Evolutionary conservation across 495 filamentous ascomycete species (phyloP).

Genomic region (Thermochaetoides thermophila): DNA sequence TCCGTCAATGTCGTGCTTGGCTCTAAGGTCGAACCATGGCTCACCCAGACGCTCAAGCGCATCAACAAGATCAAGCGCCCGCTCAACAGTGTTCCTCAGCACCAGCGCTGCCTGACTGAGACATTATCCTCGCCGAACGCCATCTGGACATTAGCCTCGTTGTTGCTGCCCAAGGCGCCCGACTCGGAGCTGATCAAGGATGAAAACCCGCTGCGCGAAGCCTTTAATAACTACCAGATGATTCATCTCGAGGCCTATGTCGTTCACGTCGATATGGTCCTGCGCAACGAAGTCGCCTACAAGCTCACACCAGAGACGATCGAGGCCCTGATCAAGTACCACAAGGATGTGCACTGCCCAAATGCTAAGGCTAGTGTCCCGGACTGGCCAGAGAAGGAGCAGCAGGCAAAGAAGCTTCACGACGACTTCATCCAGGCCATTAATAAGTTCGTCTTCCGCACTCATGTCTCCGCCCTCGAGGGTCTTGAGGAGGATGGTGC

Average conservation of each 20-base stretch:
- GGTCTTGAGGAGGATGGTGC: conserved; percentile 94
- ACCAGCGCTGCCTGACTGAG: conserved; percentile 92
- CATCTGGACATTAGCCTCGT: conserved; percentile 88
- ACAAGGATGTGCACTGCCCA: conserved; percentile 91
- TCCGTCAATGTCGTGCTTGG: conserved; percentile 92
- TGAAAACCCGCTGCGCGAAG: conserved; percentile 76
- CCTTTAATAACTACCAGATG: conserved; percentile 85
- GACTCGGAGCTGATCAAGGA: conserved; percentile 78
- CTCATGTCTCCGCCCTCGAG: conserved; percentile 78
- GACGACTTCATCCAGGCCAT: conserved; percentile 94
- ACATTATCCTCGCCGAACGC: conserved; percentile 81
- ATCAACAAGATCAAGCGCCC: conserved; percentile 96
- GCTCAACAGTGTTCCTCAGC: conserved; percentile 92
- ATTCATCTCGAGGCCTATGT: conserved; percentile 95
- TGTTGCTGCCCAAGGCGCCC: conserved; percentile 86
- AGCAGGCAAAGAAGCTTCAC: conserved; percentile 91
- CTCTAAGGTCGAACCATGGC: conserved; percentile 91
- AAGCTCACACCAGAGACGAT: conserved; percentile 97
- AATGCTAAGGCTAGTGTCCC: conserved; percentile 81
- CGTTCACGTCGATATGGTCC: conserved; percentile 98
- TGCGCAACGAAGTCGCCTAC: conserved; percentile 93
- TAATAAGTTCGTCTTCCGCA: conserved; percentile 95
- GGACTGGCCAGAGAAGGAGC: conserved; percentile 94
- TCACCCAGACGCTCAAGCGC: conserved; percentile 91
- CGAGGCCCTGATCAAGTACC: conserved; percentile 85